Evolutionary conservation across 768 basidiomycete genomes (phyloP), one percentile per base, ranked within the genome.

Genomic region (Fomitopsis serialis): DNA sequence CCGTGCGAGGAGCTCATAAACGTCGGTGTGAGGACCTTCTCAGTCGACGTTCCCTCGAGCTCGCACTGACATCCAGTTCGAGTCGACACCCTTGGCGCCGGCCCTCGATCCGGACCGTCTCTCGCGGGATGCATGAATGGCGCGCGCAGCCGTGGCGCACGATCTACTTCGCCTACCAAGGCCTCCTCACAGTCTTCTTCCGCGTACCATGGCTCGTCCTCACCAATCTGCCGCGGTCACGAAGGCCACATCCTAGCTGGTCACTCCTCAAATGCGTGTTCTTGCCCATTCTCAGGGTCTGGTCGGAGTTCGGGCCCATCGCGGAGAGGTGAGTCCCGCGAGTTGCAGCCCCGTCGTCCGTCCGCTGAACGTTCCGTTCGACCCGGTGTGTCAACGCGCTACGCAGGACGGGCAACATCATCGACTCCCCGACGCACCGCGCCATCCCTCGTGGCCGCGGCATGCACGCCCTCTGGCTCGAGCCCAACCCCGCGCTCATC

Each of bases 401-500:
- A 11, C 11, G 29, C 29, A 32, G 29, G 29, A 32, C 29, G 29
- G 29, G 29, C 6, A 32, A 32, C 29, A 11, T 32, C 6, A 32
- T 32, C 29, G 11, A 32, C 29, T 45, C 10, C 44, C 44, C 13
- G 44, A 45, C 44, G 11, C 24, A 45, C 24, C 44, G 44, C 44
- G 44, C 44, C 44, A 45, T 45, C 44, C 44, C 22, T 7, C 19
- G 9, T 8, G 24, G 13, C 15, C 44, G 19, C 24, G 44, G 44
- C 46, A 19, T 48, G n/a, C 55, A 56, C 45, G 51, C 44, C 48
- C 29, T 54, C 21, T 56, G 58, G 55, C 32, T 59, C 22, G 53
- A 59, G 0, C 40, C 50, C 12, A 32, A 50, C 12, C 55, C 55
- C 7, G 44, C 54, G 19, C 57, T 63, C 36, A 45, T 66, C 49